Conservation (phyloP, 2,329 filamentous ascomycete genomes). For the Stylonectria norvegica region DNA sequence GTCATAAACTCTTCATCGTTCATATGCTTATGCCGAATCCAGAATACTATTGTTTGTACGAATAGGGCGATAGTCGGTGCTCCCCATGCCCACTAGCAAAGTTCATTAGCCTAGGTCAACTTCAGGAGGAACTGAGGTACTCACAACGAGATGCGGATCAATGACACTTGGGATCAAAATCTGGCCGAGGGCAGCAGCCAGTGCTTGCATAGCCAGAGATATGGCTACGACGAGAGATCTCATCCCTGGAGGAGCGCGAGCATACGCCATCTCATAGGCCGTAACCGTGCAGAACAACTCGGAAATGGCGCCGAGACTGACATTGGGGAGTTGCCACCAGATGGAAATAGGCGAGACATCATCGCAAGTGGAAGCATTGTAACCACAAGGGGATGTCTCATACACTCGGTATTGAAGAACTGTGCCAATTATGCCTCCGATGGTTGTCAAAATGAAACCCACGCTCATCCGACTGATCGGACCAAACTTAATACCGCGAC, state of each 20-base stretch:
- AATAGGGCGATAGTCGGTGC: slow-evolving; percentile 24
- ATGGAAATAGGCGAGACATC: slow-evolving; percentile 17
- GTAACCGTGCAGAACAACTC: slow-evolving; percentile 29
- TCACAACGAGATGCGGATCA: slow-evolving; percentile 47
- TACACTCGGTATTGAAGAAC: slow-evolving; percentile 61
- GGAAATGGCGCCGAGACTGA: slow-evolving; percentile 27
- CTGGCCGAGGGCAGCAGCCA: slow-evolving; percentile 43
- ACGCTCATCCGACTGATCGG: slow-evolving; percentile 56
- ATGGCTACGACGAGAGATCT: slow-evolving; percentile 48
- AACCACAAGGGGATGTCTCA: slow-evolving; percentile 47
- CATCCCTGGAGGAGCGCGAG: slow-evolving; percentile 50
- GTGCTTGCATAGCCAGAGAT: slow-evolving; percentile 47
- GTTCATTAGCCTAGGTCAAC: no score
- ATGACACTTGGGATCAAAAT: slow-evolving; percentile 38
- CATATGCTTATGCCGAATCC: slow-evolving; percentile 21
- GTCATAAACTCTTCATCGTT: slow-evolving; percentile 18
- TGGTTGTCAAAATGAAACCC: slow-evolving; percentile 54
- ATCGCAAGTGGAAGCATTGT: slow-evolving; percentile 23
- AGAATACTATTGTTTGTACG: slow-evolving; percentile 23
- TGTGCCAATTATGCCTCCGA: slow-evolving; percentile 54
- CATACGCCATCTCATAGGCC: slow-evolving; percentile 41
- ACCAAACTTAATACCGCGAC: slow-evolving; percentile 50
- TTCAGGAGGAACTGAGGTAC: no score
- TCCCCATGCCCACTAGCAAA: slow-evolving; percentile 24
- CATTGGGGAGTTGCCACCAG: slow-evolving; percentile 22